A percentile compares a stretch with the other conserved stretches of the same genome.
Evolutionary conservation across 2,329 filamentous ascomycete species (phyloP).

Genomic region (Elsinoe batatas): DNA sequence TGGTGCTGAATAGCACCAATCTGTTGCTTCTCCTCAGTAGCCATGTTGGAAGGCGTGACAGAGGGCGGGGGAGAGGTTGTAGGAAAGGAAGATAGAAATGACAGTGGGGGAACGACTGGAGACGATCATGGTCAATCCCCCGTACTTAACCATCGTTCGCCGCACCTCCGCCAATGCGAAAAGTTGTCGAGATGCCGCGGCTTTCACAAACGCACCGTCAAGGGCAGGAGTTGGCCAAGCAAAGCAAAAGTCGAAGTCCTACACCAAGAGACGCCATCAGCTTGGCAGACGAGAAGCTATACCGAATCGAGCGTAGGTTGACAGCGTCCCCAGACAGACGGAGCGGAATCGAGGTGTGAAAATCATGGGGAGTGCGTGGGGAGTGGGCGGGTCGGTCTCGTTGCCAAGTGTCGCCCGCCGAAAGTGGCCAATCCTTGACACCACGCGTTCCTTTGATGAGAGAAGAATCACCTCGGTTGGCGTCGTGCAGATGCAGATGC

Average conservation of each 20-base stretch:
- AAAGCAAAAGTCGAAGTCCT: conserved; percentile 3
- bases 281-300: conserved; percentile 1
- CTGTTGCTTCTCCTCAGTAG: neutral
- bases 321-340: conserved; percentile 8
- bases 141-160: conserved; percentile 6
- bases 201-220: neutral
- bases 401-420: neutral
- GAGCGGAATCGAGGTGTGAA: conserved; percentile 4
- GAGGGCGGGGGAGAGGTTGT: neutral
- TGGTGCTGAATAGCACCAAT: conserved; percentile 6
- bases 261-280: conserved; percentile 11
- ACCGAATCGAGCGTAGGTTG: neutral
- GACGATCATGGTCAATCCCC: neutral
- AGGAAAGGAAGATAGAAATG: neutral
- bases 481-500: conserved; percentile 1
- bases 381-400: neutral
- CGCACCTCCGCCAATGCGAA: conserved; percentile 3
- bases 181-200: conserved; percentile 10
- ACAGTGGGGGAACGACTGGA: neutral
- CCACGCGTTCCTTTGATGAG: neutral
- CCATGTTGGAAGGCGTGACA: neutral
- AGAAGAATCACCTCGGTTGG: neutral
- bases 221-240: conserved; percentile 6
- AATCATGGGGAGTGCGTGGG: conserved; percentile 9
- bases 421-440: conserved; percentile 1